Conservation (phyloP, 371 early-diverging fungal genomes). For the Syncephalastrum racemosum region DNA sequence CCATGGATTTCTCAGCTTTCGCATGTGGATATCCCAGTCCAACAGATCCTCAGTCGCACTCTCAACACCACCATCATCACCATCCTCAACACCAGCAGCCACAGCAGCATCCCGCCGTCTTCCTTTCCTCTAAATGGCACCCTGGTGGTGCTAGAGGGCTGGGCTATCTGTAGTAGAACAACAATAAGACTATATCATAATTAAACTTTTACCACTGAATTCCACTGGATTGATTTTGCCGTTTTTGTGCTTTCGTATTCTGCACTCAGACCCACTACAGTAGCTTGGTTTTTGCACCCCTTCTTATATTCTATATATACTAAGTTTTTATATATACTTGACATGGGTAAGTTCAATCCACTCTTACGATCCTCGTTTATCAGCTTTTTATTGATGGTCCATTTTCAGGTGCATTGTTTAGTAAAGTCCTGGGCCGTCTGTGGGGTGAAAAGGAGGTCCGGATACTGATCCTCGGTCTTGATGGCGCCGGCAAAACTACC, state of each 20-base stretch:
- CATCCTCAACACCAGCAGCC: constrained; percentile 4
- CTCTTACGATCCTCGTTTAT: not conserved
- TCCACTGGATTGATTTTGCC: not conserved
- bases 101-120: not conserved
- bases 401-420: constrained; percentile 44
- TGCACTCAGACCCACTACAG: not conserved
- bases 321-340: not conserved
- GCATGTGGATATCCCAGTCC: not conserved
- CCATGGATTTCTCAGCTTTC: too few species aligned
- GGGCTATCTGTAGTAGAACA: too few species aligned
- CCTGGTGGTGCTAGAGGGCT: constrained; percentile 9
- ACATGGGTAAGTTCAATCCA: not conserved
- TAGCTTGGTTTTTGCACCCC: not conserved
- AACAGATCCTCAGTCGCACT: constrained; percentile 2
- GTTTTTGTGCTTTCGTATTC: not conserved
- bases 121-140: constrained; percentile 13
- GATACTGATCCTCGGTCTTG: constrained; percentile 91
- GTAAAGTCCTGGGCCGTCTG: constrained; percentile 43
- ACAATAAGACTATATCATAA: too few species aligned
- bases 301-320: not conserved
- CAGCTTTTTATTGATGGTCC: not conserved
- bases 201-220: too few species aligned
- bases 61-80: constrained; percentile 1
- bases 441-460: constrained; percentile 83
- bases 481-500: constrained; percentile 95